Evolutionary conservation across 345 rosid genomes (phyloP).

Genomic region (Gynandropsis gynandra): DNA sequence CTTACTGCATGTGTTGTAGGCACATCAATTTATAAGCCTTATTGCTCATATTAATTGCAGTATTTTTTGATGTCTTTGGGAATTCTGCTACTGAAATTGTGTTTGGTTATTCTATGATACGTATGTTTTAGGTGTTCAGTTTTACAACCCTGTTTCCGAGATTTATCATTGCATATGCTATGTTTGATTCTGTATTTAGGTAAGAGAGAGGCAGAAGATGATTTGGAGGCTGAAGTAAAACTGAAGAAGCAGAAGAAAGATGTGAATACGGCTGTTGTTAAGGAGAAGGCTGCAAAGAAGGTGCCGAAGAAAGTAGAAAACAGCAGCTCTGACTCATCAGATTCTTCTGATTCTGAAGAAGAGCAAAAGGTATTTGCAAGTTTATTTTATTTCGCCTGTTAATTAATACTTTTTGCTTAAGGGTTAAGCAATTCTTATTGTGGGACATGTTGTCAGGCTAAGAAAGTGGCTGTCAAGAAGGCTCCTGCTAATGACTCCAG

Average conservation of each 20-base stretch:
- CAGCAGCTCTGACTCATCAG: slow-evolving; percentile 32
- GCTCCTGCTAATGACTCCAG: slow-evolving; percentile 12
- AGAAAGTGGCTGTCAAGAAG: slow-evolving; percentile 28
- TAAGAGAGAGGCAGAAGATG: slow-evolving; percentile 59
- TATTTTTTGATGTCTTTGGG: background rate
- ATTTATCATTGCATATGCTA: background rate
- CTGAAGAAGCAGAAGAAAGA: slow-evolving; percentile 57
- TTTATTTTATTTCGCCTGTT: background rate
- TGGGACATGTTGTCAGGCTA: slow-evolving; percentile 1
- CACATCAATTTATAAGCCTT: background rate
- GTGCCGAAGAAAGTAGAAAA: slow-evolving; percentile 34
- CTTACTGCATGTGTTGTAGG: no score
- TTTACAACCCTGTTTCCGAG: background rate
- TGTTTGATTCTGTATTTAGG: slow-evolving; percentile 21
- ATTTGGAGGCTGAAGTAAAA: slow-evolving; percentile 32
- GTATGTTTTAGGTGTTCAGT: background rate
- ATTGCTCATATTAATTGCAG: background rate
- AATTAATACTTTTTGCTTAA: no score
- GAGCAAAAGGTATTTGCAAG: slow-evolving; percentile 32
- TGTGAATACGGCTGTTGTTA: slow-evolving; percentile 30
- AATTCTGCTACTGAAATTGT: background rate
- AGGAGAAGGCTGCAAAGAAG: slow-evolving; percentile 36
- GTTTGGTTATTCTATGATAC: background rate
- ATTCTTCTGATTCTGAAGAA: slow-evolving; percentile 51
- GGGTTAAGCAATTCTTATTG: background rate